Percentiles rank a stretch among this genome's conserved stretches.
Conservation (phyloP, 2,329 filamentous ascomycete species). For the Nannizziopsis arthrosporioides region DNA sequence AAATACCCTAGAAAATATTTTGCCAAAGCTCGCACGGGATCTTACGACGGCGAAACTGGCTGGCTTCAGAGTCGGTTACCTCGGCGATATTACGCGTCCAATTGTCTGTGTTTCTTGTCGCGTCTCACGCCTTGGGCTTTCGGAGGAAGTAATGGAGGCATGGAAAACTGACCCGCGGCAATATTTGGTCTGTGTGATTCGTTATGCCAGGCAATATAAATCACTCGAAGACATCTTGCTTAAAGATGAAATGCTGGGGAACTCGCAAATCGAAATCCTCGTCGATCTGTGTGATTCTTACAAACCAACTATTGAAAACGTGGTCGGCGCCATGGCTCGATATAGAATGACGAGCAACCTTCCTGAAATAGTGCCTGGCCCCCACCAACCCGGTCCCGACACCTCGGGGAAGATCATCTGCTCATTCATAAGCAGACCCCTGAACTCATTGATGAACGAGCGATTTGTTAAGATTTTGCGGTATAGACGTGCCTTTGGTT, state of each 20-base stretch:
- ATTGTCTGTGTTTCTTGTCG: conserved; percentile 57
- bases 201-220: conserved; percentile 52
- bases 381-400: background rate
- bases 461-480: conserved; percentile 53
- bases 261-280: conserved; percentile 44
- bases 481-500: conserved; percentile 41
- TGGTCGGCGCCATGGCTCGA: conserved; percentile 30
- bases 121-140: conserved; percentile 58
- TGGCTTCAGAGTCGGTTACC: conserved; percentile 59
- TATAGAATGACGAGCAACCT: background rate
- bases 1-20: background rate
- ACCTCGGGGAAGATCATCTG: conserved; percentile 34
- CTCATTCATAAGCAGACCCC: conserved; percentile 59
- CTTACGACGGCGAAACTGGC: conserved; percentile 49
- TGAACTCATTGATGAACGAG: conserved; percentile 56
- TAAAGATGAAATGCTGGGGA: conserved; percentile 27
- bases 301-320: conserved; percentile 53
- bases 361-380: background rate
- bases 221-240: conserved; percentile 44
- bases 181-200: conserved; percentile 63
- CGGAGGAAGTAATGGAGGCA: conserved; percentile 61
- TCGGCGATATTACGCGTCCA: conserved; percentile 43
- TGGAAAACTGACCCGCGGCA: conserved; percentile 59
- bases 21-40: conserved; percentile 45
- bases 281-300: conserved; percentile 60